phyloP scores from a whole-genome alignment of 805 yeast species.

The Wickerhamiella sorbophila region DNA sequence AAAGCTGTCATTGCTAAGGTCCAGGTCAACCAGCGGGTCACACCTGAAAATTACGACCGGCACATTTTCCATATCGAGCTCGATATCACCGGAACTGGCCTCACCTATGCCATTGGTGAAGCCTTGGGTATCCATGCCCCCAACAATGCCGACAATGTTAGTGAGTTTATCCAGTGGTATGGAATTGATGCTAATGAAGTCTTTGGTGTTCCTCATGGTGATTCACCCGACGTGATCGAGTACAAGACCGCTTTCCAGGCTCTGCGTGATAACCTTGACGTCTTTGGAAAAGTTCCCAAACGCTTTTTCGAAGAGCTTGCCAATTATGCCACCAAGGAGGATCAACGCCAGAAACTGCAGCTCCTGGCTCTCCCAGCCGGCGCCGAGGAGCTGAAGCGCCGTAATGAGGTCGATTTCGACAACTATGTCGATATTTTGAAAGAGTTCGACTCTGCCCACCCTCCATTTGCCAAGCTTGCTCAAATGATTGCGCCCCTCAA shows the following conservation, averaged over 20 bases:
- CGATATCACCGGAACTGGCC: slow-evolving; percentile 79
- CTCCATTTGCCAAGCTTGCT: slow-evolving; percentile 53
- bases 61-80: slow-evolving; percentile 94
- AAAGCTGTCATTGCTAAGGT: slow-evolving; percentile 78
- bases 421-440: slow-evolving; percentile 70
- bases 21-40: slow-evolving; percentile 79
- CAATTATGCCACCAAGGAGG: slow-evolving; percentile 52
- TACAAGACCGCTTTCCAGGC: slow-evolving; percentile 72
- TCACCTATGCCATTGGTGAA: slow-evolving; percentile 88
- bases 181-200: slow-evolving; percentile 56
- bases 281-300: slow-evolving; percentile 93
- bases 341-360: slow-evolving; percentile 47
- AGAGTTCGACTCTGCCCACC: slow-evolving; percentile 71
- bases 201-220: slow-evolving; percentile 58
- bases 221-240: slow-evolving; percentile 36
- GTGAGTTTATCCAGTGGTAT: slow-evolving; percentile 53
- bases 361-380: slow-evolving; percentile 65
- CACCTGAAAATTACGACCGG: slow-evolving; percentile 81
- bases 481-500: slow-evolving; percentile 71
- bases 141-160: slow-evolving; percentile 52
- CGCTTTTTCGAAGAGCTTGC: slow-evolving; percentile 78
- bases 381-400: slow-evolving; percentile 67
- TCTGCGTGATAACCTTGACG: slow-evolving; percentile 64
- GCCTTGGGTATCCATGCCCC: slow-evolving; percentile 93
- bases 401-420: slow-evolving; percentile 70